Conservation (phyloP, 768 basidiomycete genomes). For the Tulasnella sp. region DNA sequence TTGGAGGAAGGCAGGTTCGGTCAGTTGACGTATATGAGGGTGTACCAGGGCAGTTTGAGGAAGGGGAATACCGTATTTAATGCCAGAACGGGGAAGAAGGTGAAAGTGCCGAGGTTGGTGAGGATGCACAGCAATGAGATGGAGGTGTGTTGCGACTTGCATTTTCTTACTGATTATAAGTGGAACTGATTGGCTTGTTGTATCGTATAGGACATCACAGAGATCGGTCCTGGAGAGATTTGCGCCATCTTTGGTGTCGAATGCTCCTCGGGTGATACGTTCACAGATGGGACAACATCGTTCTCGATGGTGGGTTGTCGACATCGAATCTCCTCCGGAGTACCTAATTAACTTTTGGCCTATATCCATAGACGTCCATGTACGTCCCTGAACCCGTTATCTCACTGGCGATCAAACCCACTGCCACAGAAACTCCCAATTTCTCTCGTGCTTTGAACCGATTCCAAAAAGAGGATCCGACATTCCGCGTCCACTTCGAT, state of each 20-base stretch:
- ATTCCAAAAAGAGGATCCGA: conserved; percentile 98
- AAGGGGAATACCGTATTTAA: conserved; percentile 81
- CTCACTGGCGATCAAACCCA: conserved; percentile 85
- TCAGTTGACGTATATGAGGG: conserved; percentile 95
- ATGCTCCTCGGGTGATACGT: conserved; percentile 95
- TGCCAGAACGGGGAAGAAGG: conserved; percentile 88
- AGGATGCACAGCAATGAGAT: conserved; percentile 99
- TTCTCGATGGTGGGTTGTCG: conserved; percentile 74
- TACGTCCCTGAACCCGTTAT: conserved; percentile 98
- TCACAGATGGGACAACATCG: conserved; percentile 82
- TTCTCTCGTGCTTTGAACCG: conserved; percentile 94
- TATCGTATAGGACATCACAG: conserved; percentile 67
- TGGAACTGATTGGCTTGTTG: background rate
- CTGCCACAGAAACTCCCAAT: conserved; percentile 87
- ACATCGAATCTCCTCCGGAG: background rate
- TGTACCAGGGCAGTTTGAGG: conserved; percentile 91
- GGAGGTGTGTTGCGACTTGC: conserved; percentile 52
- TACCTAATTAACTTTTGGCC: background rate
- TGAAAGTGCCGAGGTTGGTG: conserved; percentile 92
- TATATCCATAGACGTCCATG: conserved; percentile 72
- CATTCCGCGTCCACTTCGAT: conserved; percentile 95
- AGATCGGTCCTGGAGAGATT: conserved; percentile 94
- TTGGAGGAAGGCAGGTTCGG: conserved; percentile 95
- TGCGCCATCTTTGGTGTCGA: conserved; percentile 99
- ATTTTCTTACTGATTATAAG: background rate